Percentiles rank a stretch among this genome's conserved stretches.
phyloP scores from a whole-genome alignment of 805 yeast genomes.

The Wickerhamomyces kurtzmanii region DNA sequence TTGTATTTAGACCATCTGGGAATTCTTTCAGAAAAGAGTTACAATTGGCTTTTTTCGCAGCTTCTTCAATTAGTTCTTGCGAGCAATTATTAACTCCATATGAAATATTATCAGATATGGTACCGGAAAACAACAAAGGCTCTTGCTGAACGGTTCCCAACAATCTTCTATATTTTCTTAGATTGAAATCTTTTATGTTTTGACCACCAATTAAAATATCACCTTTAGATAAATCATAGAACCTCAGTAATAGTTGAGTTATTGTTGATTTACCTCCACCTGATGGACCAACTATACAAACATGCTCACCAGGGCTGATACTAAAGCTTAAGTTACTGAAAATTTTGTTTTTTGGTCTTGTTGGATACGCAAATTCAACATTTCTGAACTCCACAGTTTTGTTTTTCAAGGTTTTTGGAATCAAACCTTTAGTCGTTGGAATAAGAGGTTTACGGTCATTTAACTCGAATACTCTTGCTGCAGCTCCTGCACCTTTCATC shows the following conservation, averaged over 20 bases:
- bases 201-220: slow-evolving; percentile 53
- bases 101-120: slow-evolving; percentile 71
- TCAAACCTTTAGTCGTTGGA: slow-evolving; percentile 51
- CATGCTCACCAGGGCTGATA: slow-evolving; percentile 73
- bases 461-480: slow-evolving; percentile 82
- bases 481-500: slow-evolving; percentile 97
- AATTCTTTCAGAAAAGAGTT: slow-evolving; percentile 56
- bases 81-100: slow-evolving; percentile 58
- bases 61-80: slow-evolving; percentile 48
- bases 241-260: slow-evolving; percentile 67
- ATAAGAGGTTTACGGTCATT: slow-evolving; percentile 71
- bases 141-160: slow-evolving; percentile 93
- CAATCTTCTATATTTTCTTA: slow-evolving; percentile 62
- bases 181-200: slow-evolving; percentile 51
- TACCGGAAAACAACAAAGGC: slow-evolving; percentile 80
- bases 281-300: slow-evolving; percentile 94
- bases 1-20: slow-evolving; percentile 76
- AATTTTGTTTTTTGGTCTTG: slow-evolving; percentile 62
- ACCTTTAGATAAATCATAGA: slow-evolving; percentile 73
- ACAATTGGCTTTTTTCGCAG: slow-evolving; percentile 67
- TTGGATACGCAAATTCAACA: slow-evolving; percentile 72
- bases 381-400: slow-evolving; percentile 46
- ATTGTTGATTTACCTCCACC: slow-evolving; percentile 95
- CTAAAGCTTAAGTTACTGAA: slow-evolving; percentile 51
- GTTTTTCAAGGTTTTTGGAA: slow-evolving; percentile 20